Evolutionary conservation across 345 rosid genomes (phyloP).

Genomic region (Syzygium grande): DNA sequence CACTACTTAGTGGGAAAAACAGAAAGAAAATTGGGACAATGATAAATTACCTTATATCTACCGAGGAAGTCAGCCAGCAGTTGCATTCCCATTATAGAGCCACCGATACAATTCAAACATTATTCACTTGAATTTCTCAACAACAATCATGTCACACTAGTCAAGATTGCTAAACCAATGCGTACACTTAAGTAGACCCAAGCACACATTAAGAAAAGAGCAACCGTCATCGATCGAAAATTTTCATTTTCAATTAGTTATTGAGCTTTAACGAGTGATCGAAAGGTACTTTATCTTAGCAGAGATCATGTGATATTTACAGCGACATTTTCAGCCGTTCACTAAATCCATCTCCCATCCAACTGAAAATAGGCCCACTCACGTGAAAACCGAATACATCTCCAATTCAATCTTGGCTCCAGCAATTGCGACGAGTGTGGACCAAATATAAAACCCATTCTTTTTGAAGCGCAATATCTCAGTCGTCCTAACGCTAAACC

Average conservation of each 20-base stretch:
- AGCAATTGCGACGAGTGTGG: neutral
- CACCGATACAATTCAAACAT: neutral
- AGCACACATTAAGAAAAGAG: neutral
- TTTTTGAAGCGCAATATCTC: neutral
- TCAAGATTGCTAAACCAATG: neutral
- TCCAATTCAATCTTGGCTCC: neutral
- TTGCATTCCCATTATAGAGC: neutral
- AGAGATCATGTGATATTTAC: neutral
- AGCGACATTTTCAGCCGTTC: neutral
- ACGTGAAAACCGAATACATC: neutral
- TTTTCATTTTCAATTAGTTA: neutral
- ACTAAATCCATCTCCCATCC: neutral
- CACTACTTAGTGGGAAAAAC: neutral
- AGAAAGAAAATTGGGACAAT: neutral
- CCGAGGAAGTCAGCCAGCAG: neutral
- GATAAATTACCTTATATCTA: neutral
- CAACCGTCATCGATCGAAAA: neutral
- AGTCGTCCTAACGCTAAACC: neutral
- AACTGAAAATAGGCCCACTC: neutral
- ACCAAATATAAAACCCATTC: too few species aligned
- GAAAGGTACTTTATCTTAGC: neutral
- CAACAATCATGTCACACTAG: neutral
- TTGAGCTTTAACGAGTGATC: neutral
- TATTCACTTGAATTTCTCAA: neutral
- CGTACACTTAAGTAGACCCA: neutral